Percentiles rank a stretch among this genome's conserved stretches.
Conservation (phyloP, 805 yeast species). For the Metschnikowia kunwiensis region DNA sequence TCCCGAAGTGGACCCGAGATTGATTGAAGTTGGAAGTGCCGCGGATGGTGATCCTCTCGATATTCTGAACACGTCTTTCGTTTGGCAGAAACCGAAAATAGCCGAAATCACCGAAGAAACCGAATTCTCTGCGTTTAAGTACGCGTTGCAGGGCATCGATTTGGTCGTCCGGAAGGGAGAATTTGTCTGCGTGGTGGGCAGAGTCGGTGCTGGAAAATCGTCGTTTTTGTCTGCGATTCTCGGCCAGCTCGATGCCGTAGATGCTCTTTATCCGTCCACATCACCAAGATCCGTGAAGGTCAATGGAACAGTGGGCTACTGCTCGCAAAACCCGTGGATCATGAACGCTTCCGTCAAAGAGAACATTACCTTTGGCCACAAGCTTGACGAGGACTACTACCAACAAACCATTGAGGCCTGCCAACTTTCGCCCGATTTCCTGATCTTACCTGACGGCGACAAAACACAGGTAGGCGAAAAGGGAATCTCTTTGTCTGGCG, state of each 20-base stretch:
- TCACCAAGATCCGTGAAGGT: constrained; percentile 18
- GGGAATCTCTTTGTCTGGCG: constrained; percentile 42
- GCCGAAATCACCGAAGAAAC: constrained; percentile 6
- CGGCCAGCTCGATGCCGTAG: constrained; percentile 18
- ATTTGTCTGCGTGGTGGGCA: constrained; percentile 17
- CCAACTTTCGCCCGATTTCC: constrained; percentile 34
- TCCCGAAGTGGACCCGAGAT: constrained; percentile 18
- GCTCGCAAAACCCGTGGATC: constrained; percentile 43
- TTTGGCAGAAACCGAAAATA: constrained; percentile 12
- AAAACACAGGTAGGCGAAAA: constrained; percentile 44
- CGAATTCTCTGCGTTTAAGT: constrained; percentile 26
- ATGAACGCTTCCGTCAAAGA: constrained; percentile 40
- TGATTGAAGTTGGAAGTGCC: constrained; percentile 7
- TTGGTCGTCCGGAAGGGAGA: constrained; percentile 14
- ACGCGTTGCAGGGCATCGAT: constrained; percentile 13
- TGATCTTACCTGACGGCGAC: constrained; percentile 39
- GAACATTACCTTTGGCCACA: constrained; percentile 38
- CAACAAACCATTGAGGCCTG: constrained; percentile 35
- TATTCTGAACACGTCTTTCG: constrained; percentile 13
- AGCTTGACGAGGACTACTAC: constrained; percentile 30
- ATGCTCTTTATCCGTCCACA: constrained; percentile 4
- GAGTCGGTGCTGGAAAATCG: constrained; percentile 19
- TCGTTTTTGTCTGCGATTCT: constrained; percentile 14
- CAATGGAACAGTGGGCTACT: constrained; percentile 37
- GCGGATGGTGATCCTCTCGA: constrained; percentile 4